Percentiles rank a stretch among this genome's conserved stretches.
Conservation (phyloP, 2,329 filamentous ascomycete genomes). For the Exophiala oligosperma region DNA sequence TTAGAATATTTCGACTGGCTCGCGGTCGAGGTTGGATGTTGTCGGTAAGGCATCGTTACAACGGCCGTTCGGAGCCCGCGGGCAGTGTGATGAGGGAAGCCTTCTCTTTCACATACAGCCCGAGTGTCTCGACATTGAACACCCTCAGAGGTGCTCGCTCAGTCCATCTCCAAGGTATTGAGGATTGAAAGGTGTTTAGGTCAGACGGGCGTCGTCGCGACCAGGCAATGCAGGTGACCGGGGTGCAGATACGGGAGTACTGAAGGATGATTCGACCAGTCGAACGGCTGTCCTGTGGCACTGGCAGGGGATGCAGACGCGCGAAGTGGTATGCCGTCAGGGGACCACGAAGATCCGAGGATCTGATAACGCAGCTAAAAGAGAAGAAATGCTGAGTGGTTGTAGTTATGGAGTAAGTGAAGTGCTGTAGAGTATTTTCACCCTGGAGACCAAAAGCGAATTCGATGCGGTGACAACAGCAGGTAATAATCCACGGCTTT, state of each 20-base stretch:
- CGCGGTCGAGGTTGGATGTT: conserved; percentile 13
- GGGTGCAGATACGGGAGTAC: background rate
- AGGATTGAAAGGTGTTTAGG: conserved; percentile 1
- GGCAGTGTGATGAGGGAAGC: conserved; percentile 8
- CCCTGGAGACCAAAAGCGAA: background rate
- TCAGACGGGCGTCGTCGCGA: conserved; percentile 24
- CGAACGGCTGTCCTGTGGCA: background rate
- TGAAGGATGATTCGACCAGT: background rate
- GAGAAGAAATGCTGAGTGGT: background rate
- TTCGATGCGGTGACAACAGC: background rate
- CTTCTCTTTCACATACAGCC: conserved; percentile 21
- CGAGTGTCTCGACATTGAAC: conserved; percentile 16
- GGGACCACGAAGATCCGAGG: conserved; percentile 11
- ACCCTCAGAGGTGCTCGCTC: conserved; percentile 14
- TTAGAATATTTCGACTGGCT: conserved; percentile 11
- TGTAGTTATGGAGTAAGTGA: no score
- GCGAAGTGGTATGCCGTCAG: conserved; percentile 21
- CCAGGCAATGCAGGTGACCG: background rate
- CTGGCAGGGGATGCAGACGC: conserved; percentile 11
- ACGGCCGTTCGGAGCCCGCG: conserved; percentile 8
- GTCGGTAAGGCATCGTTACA: conserved; percentile 25
- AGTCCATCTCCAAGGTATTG: conserved; percentile 9
- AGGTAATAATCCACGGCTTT: background rate
- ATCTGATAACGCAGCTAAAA: conserved; percentile 5
- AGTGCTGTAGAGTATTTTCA: background rate